phyloP scores from a whole-genome alignment of 441 rosid genomes.

The Adansonia rubrostipa region DNA sequence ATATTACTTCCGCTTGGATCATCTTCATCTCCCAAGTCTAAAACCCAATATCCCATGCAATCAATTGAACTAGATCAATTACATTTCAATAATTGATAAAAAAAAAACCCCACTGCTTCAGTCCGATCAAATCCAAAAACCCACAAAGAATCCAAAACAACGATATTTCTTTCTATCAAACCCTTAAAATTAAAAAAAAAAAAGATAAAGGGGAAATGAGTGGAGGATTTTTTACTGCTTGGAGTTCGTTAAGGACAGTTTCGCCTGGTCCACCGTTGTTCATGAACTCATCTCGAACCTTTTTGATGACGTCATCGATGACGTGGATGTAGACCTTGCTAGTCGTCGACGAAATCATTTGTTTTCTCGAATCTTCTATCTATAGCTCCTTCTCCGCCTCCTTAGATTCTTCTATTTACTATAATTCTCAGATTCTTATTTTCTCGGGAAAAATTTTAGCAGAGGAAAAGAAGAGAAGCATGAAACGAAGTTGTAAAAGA shows the following conservation, averaged over 20 bases:
- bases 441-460: slow-evolving; percentile 10
- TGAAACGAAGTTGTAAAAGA: background rate
- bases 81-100: background rate
- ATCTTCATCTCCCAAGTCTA: slow-evolving; percentile 93
- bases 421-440: slow-evolving; percentile 5
- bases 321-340: slow-evolving; percentile 79
- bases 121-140: slow-evolving; percentile 35
- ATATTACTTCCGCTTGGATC: slow-evolving; percentile 83
- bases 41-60: slow-evolving; percentile 16
- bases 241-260: slow-evolving; percentile 83
- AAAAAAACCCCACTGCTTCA: slow-evolving; percentile 44
- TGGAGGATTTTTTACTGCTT: slow-evolving; percentile 61
- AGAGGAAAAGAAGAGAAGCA: background rate
- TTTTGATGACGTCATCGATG: slow-evolving; percentile 87
- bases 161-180: background rate
- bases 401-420: background rate
- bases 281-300: slow-evolving; percentile 91
- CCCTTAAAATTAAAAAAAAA: background rate
- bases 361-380: slow-evolving; percentile 17
- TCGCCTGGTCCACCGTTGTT: slow-evolving; percentile 88
- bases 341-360: slow-evolving; percentile 66
- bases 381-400: slow-evolving; percentile 21
- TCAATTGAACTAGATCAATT: slow-evolving; percentile 24
- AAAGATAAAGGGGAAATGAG: background rate
- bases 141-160: slow-evolving; percentile 17